Evolutionary conservation across 2,329 filamentous ascomycete genomes (phyloP).

Genomic region (Cladosporium halotolerans): DNA sequence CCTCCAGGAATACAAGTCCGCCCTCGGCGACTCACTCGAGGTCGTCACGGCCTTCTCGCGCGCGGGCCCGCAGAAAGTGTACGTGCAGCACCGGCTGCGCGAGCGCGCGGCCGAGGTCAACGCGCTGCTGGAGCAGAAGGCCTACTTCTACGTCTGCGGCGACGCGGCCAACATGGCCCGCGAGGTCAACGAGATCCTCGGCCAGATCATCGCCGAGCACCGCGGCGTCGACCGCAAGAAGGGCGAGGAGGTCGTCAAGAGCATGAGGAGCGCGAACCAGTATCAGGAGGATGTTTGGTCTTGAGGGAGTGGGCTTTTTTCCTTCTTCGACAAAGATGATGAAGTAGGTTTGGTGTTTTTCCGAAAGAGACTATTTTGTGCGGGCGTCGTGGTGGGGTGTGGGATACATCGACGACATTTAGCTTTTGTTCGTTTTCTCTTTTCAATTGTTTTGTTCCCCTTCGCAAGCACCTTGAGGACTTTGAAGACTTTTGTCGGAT

Average conservation of each 20-base stretch:
- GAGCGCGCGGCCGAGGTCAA: constrained; percentile 80
- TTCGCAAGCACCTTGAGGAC: too few relatives aligned
- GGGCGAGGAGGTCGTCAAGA: constrained; percentile 94
- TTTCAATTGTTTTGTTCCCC: too few relatives aligned
- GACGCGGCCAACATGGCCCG: constrained; percentile 77
- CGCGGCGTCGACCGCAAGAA: constrained; percentile 76
- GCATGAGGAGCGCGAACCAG: constrained; percentile 88
- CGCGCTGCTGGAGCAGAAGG: constrained; percentile 75
- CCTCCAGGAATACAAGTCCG: constrained; percentile 69
- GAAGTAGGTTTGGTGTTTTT: too few relatives aligned
- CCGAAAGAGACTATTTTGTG: neutral
- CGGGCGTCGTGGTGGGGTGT: neutral
- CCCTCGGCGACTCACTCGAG: constrained; percentile 81
- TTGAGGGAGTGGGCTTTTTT: constrained; percentile 4
- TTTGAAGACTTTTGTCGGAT: too few relatives aligned
- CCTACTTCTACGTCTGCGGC: constrained; percentile 96
- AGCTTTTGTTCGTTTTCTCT: too few relatives aligned
- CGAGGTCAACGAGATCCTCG: constrained; percentile 62
- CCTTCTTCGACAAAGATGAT: too few relatives aligned
- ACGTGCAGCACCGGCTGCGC: constrained; percentile 88
- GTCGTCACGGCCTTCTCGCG: constrained; percentile 94
- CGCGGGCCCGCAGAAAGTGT: constrained; percentile 79
- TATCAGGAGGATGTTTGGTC: constrained; percentile 83
- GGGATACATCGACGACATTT: too few relatives aligned
- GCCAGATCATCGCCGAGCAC: constrained; percentile 78